phyloP scores from a whole-genome alignment of 768 basidiomycete species.

The Mycena maculata region DNA sequence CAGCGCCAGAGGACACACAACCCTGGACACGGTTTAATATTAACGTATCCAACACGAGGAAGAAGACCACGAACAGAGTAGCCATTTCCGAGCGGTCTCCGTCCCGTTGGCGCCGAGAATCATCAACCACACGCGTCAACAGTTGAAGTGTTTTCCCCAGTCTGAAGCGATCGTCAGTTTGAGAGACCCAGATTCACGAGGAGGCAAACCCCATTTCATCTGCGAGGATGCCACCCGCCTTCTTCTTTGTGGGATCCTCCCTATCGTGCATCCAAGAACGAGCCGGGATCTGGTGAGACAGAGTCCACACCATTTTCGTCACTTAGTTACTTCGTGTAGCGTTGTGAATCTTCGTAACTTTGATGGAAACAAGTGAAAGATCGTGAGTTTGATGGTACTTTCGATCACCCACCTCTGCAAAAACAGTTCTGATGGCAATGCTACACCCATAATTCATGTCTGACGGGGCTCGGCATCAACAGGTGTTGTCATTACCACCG shows the following conservation, averaged over 20 bases:
- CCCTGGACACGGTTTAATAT: constrained; percentile 54
- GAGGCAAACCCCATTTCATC: constrained; percentile 87
- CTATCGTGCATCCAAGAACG: constrained; percentile 89
- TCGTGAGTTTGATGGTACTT: no score
- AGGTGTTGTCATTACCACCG: no score
- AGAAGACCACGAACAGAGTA: constrained; percentile 67
- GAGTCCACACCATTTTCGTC: no score
- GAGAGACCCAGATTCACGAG: background rate
- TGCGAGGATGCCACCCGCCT: constrained; percentile 88
- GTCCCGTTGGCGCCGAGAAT: constrained; percentile 74
- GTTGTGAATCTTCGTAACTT: no score
- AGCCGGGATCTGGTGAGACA: constrained; percentile 89
- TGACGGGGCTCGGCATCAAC: no score
- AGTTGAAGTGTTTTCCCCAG: constrained; percentile 94
- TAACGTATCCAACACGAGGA: background rate
- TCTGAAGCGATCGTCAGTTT: constrained; percentile 48
- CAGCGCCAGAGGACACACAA: constrained; percentile 88
- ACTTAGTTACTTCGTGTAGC: no score
- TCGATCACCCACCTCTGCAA: no score
- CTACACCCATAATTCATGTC: no score
- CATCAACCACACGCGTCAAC: constrained; percentile 85
- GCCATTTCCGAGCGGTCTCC: constrained; percentile 76
- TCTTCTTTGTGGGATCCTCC: constrained; percentile 74
- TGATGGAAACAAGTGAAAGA: no score
- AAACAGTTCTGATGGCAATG: no score